Evolutionary conservation across 2,329 filamentous ascomycete genomes (phyloP).

Genomic region (Phymatotrichopsis omnivora): DNA sequence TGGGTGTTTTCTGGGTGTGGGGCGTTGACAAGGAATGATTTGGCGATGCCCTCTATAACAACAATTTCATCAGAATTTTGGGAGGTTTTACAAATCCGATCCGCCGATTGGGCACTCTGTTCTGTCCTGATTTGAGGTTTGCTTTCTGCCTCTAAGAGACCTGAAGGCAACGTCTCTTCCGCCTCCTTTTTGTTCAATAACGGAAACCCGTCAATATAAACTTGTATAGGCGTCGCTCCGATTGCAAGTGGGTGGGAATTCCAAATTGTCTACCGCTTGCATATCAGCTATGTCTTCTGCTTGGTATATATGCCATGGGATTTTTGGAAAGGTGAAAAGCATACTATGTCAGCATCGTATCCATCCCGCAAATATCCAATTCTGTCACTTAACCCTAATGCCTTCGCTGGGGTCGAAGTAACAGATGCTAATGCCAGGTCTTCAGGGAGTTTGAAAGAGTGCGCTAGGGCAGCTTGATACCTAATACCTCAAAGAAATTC

Average conservation of each 20-base stretch:
- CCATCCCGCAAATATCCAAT: constrained; percentile 53
- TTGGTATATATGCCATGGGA: too few relatives aligned
- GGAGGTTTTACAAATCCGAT: constrained; percentile 30
- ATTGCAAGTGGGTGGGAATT: constrained; percentile 52
- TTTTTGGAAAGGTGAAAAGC: neutral
- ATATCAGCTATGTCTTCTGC: neutral
- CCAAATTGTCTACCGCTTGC: constrained; percentile 39
- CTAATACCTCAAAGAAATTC: too few relatives aligned
- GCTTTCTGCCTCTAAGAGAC: too few relatives aligned
- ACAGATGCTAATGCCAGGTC: constrained; percentile 50
- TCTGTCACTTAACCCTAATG: constrained; percentile 48
- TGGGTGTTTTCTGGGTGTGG: constrained; percentile 24
- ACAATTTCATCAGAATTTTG: constrained; percentile 30
- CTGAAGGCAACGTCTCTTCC: too few relatives aligned
- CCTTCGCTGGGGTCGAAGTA: constrained; percentile 49
- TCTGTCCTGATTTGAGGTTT: constrained; percentile 31
- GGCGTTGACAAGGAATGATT: constrained; percentile 37
- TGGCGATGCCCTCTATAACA: constrained; percentile 37
- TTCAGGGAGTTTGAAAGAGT: constrained; percentile 51
- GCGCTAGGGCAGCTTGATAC: constrained; percentile 47
- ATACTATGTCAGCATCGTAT: constrained; percentile 50
- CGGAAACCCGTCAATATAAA: constrained; percentile 53
- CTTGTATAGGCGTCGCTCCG: constrained; percentile 50
- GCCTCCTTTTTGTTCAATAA: constrained; percentile 35
- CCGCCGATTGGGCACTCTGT: constrained; percentile 26